Base-by-base conservation (phyloP, 768 basidiomycete species). In the Lactarius vividus region DNA sequence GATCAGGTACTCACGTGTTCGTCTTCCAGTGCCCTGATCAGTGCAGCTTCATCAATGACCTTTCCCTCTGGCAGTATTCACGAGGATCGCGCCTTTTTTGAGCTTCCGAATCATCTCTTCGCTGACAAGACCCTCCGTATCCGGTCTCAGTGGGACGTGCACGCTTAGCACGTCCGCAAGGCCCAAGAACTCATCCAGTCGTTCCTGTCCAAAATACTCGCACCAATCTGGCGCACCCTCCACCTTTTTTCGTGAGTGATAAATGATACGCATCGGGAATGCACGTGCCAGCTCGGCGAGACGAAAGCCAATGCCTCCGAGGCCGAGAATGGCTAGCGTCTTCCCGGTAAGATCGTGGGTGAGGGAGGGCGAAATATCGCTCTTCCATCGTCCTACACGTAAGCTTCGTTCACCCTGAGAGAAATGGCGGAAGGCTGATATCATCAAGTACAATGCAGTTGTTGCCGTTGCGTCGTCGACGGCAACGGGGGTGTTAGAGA, bases 1-100 rank as follows among this genome's bases (percentile, higher is more conserved):
- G 42, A 28, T 11, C 28, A 57, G 26, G 52, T 7, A 80, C 92
- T 73, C 74, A 95, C 94, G 76, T 96, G 92, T 13, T 93, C 93
- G 70, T 89, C 88, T 72, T 93, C 87, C 59, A 98, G 76, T 28
- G 94, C 94, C 33, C 82, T 82, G 67, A 96, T 90, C 79, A 98
- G 80, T 4, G 92, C 95, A 7, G 84, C 85, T 76, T 96, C 93
- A 68, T 96, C 91, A 39, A 97, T 83, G 29, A 96, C 86, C 72
- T 90, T n/a, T 95, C 13, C 95, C 95, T n/a, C 95, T 79, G 26
- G 94, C 92, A 2, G 93, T 95, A 75, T 95, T 95, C 67, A 95
- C 83, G 72, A 96, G 83, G 61, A 93, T 82, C 2, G 86, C 82
- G 5, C 91, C 90, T 53, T 83, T 85, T 78, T 91, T 95, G 80